Evolutionary conservation across 495 filamentous ascomycete genomes (phyloP).

Genomic region (Penicillium fimorum): DNA sequence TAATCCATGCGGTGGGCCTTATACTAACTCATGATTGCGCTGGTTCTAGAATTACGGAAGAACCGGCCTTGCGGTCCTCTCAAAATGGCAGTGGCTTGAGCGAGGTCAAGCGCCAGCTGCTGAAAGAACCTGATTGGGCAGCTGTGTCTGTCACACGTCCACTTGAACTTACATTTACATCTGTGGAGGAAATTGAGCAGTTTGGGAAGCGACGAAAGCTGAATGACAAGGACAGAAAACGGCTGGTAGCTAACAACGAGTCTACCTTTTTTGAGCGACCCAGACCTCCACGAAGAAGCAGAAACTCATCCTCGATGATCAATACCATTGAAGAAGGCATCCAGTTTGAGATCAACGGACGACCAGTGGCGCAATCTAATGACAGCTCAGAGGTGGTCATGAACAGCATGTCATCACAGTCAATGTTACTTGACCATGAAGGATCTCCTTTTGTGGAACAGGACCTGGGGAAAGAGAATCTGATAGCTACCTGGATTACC

Average conservation of each 20-base stretch:
- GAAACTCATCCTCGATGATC: conserved; percentile 12
- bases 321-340: conserved; percentile 18
- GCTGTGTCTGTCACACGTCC: conserved; percentile 34
- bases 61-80: background rate
- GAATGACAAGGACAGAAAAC: conserved; percentile 31
- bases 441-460: background rate
- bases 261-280: conserved; percentile 4
- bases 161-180: conserved; percentile 32
- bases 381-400: conserved; percentile 2
- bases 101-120: conserved; percentile 32
- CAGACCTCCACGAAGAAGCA: background rate
- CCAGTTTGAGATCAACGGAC: conserved; percentile 32
- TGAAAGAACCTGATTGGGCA: conserved; percentile 40
- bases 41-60: conserved; percentile 1
- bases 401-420: conserved; percentile 30
- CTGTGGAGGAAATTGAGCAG: conserved; percentile 27
- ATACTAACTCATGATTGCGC: conserved; percentile 11
- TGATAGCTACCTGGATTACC: conserved; percentile 9
- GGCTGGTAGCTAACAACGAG: conserved; percentile 18
- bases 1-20: background rate
- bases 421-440: conserved; percentile 37
- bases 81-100: conserved; percentile 17
- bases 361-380: conserved; percentile 8
- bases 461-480: background rate
- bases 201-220: conserved; percentile 43